These are phyloP conservation scores for Sporisorium scitamineum DNA, from an alignment of 1,284 basidiomycete species.

Conservation along the genomic window DNA sequence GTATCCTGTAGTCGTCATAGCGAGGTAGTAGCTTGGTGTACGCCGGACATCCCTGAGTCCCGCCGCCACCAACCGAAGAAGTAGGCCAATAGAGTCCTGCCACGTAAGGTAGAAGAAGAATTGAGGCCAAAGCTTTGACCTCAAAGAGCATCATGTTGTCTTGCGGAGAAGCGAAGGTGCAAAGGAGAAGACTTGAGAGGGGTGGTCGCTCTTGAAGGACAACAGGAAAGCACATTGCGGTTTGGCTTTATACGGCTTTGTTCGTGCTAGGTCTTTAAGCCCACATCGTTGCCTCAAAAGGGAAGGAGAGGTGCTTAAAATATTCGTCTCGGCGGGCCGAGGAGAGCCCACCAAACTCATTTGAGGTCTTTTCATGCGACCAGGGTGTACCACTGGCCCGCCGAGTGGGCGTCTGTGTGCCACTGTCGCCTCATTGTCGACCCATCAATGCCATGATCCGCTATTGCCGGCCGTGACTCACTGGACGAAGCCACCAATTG, in stretches of 20 bases:
- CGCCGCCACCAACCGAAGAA: too few relatives aligned
- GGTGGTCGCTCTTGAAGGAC: background rate
- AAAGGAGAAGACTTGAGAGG: background rate
- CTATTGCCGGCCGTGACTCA: background rate
- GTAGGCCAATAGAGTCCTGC: background rate
- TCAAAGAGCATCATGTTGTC: background rate
- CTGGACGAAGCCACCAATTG: background rate
- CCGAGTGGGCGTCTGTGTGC: background rate
- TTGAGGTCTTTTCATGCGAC: background rate
- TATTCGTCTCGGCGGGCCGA: background rate
- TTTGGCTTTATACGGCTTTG: too few relatives aligned
- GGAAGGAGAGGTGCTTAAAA: background rate
- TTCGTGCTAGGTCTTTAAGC: too few relatives aligned
- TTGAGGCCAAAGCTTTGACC: background rate
- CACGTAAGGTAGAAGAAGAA: background rate
- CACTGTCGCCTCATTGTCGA: background rate
- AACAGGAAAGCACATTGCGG: too few relatives aligned
- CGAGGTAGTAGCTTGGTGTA: conserved; percentile 19
- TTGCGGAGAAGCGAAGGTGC: background rate
- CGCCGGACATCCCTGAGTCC: background rate
- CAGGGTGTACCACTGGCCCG: background rate
- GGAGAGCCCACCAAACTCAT: background rate
- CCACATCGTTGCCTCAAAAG: too few relatives aligned
- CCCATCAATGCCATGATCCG: background rate
- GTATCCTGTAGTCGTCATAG: conserved; percentile 8